phyloP scores from a whole-genome alignment of 108 stramenopile species.

The Bacterosira constricta region DNA sequence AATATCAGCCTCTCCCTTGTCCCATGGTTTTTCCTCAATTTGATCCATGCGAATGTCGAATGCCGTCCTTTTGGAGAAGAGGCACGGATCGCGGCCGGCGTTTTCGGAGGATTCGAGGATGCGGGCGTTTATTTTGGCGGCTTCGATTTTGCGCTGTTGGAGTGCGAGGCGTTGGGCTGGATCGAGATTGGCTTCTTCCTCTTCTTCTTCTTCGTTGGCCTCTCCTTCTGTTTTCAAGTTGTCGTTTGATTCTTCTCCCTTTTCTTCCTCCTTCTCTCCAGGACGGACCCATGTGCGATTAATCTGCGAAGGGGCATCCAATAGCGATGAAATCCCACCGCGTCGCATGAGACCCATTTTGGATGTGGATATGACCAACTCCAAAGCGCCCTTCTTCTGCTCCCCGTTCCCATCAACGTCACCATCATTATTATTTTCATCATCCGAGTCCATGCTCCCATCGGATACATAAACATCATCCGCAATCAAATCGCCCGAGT shows the following conservation, averaged over 20 bases:
- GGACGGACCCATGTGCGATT: conserved; percentile 81
- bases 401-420: not conserved
- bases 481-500: conserved; percentile 73
- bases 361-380: conserved; percentile 71
- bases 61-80: conserved; percentile 88
- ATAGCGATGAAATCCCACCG: conserved; percentile 47
- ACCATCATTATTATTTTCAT: not conserved
- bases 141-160: conserved; percentile 82
- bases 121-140: conserved; percentile 70
- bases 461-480: conserved; percentile 83
- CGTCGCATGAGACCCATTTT: conserved; percentile 87
- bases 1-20: conserved; percentile 54
- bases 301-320: conserved; percentile 57
- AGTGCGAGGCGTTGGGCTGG: conserved; percentile 75
- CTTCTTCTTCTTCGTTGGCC: conserved; percentile 28
- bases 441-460: conserved; percentile 43
- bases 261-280: conserved; percentile 20
- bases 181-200: conserved; percentile 74
- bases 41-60: conserved; percentile 94
- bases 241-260: conserved; percentile 2
- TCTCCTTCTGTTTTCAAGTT: conserved; percentile 24
- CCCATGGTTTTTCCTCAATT: conserved; percentile 93
- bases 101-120: conserved; percentile 84
- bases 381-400: conserved; percentile 13
- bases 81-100: conserved; percentile 87